Conservation (phyloP, 768 basidiomycete genomes). For the Serendipita vermifera region DNA sequence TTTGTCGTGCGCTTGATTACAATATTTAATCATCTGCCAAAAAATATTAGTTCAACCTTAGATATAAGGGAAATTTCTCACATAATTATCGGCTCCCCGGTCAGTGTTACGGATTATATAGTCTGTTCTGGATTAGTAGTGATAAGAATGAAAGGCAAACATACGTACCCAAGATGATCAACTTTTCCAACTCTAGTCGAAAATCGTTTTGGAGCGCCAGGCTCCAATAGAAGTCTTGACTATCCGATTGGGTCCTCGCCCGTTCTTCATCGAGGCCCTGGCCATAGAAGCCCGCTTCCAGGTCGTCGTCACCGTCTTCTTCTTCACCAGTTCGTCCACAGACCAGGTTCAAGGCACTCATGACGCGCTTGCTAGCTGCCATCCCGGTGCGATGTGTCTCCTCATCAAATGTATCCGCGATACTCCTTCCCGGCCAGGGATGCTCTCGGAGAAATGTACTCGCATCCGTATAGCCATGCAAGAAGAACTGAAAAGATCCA, state of each 20-base stretch:
- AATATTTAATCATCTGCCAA: slow-evolving; percentile 67
- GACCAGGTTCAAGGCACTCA: slow-evolving; percentile 58
- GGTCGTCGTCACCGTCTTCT: slow-evolving; percentile 59
- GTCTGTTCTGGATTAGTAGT: slow-evolving; percentile 32
- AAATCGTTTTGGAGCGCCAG: slow-evolving; percentile 65
- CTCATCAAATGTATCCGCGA: slow-evolving; percentile 78
- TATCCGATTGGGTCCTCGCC: background rate
- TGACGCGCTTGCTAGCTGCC: slow-evolving; percentile 49
- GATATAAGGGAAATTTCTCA: slow-evolving; percentile 3
- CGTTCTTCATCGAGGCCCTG: slow-evolving; percentile 36
- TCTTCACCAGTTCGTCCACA: slow-evolving; percentile 74
- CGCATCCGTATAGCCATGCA: slow-evolving; percentile 77
- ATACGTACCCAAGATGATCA: slow-evolving; percentile 63
- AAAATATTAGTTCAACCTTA: background rate
- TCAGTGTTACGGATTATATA: slow-evolving; percentile 91
- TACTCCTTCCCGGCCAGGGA: slow-evolving; percentile 77
- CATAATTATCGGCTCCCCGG: slow-evolving; percentile 72
- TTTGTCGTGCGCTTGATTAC: slow-evolving; percentile 69
- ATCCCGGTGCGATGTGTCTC: slow-evolving; percentile 63
- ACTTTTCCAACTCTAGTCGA: slow-evolving; percentile 82
- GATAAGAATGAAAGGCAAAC: background rate
- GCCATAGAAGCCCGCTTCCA: no score
- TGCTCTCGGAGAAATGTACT: slow-evolving; percentile 76
- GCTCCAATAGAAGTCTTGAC: slow-evolving; percentile 65
- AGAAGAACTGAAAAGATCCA: slow-evolving; percentile 80